Base-by-base conservation (phyloP, 2,329 filamentous ascomycete species). In the Balansia obtecta region DNA sequence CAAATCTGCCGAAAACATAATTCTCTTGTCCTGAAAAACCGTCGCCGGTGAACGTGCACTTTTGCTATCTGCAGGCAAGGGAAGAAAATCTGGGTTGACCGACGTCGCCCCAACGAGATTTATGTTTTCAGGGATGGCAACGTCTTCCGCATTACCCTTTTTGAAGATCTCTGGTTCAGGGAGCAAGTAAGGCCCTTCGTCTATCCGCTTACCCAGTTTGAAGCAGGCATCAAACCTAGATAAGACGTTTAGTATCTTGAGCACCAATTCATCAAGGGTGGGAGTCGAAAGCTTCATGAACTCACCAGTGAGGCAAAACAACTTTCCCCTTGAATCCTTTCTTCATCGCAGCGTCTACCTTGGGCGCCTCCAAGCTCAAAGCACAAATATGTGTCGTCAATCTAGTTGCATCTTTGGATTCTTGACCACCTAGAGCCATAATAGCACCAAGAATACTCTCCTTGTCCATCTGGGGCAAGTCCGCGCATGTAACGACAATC, bases 191-290 rank as follows among this genome's bases (percentile, higher is more conserved):
- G 93, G 93, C 7, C 74, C 71, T 64, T 98, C 93, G 58, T 88
- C 85, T 58, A 98, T 96, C 52, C 87, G 82, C 66, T 88, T 90
- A 46, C 91, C 90, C 30, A 98, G 79, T 66, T 87, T 93, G 57
- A 98, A 79, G 67, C 93, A 98, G 64, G 96, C 91, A 59, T 97
- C 91, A 62, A 98, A 96, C 89, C 86, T 90, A 13, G 20, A 10
- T 20, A 18, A 16, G 27, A 13, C 27, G n/a, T 9, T 49, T 16
- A 49, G 45, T 16, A 12, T 27, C 46, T 30, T 11, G 9, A 13
- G 18, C 22, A 37, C 34, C 11, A 15, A 37, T 12, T 37, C 34
- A 12, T 37, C 10, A 9, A 13, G 9, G 15, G 15, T 37, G 34
- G 7, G 15, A 10, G 15, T 11, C 34, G 4, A 7, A 13, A 37